Base-by-base conservation (phyloP, 1,284 basidiomycete species). In the Ceraceosorus bombacis region DNA sequence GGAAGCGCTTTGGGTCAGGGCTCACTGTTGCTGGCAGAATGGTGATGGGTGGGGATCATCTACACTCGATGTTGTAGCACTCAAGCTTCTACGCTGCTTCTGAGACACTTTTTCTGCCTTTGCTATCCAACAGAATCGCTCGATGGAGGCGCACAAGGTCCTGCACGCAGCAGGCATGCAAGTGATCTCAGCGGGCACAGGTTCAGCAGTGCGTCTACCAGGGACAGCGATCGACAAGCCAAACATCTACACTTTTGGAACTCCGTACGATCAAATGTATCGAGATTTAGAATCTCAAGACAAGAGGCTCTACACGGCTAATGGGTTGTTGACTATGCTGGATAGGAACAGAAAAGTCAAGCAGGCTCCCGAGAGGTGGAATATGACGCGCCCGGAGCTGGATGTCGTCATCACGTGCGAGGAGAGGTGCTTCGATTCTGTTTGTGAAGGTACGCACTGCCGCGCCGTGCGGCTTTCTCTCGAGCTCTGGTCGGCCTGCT, bases 361-460 rank as follows among this genome's bases (percentile, higher is more conserved):
- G 78, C 78, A 82, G 4, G 93, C 94, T 6, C 95, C 95, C 41
- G 92, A 99, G 77, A 84, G 92, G 66, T 99, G 93, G 92, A 94
- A 98, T 72, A 93, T 97, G 58, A 87, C 84, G 58, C 87, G 82
- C 72, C 85, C 86, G 1, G 82, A 90, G 9, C 90, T 90, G 5
- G 95, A 99, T 77, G 83, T 99, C 12, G 94, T 99, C 12, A 95
- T 99, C 69, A 99, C 95, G 3, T 99, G 95, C 79, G 95, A 98
- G 80, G 95, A 99, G 79, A 84, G 94, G 60, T 99, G 95, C 79
- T 99, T 92, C 78, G 95, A 99, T 77, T 88, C 91, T 2, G 95
- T 99, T 15, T 97, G 94, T 75, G 95, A 98, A 78, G 93, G 93
- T 93, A 71, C 74, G 85, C 75, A n/a, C 8, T 13, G 12, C 27